Evolutionary conservation across 208 protist genomes (phyloP).

Genomic region (Angomonas deanei): DNA sequence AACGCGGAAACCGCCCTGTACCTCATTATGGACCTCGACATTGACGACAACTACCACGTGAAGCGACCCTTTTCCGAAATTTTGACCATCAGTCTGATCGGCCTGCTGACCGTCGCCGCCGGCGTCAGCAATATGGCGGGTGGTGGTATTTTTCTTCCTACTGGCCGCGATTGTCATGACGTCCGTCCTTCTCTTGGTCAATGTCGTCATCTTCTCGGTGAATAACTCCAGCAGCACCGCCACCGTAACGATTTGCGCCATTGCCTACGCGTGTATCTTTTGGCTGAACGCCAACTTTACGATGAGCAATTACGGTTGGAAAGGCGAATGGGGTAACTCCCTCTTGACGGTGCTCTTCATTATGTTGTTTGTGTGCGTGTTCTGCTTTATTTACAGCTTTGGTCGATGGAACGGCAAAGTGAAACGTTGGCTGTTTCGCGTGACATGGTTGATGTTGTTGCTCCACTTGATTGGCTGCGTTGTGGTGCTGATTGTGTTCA

Average conservation of each 20-base stretch:
- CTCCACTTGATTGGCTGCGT: slow-evolving; percentile 40
- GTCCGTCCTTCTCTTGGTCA: slow-evolving; percentile 17
- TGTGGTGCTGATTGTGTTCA: slow-evolving; percentile 28
- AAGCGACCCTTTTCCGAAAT: slow-evolving; percentile 25
- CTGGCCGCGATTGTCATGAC: slow-evolving; percentile 21
- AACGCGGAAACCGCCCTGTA: slow-evolving; percentile 35
- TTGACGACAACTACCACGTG: slow-evolving; percentile 32
- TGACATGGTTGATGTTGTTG: slow-evolving; percentile 34
- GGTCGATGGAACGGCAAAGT: slow-evolving; percentile 26
- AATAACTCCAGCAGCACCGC: slow-evolving; percentile 28
- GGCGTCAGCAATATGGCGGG: slow-evolving; percentile 39
- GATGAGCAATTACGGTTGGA: slow-evolving; percentile 30
- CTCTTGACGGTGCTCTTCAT: slow-evolving; percentile 32
- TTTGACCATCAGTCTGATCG: slow-evolving; percentile 26
- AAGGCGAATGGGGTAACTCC: slow-evolving; percentile 29
- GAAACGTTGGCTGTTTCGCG: slow-evolving; percentile 41
- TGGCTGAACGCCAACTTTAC: slow-evolving; percentile 59
- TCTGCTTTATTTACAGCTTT: slow-evolving; percentile 37
- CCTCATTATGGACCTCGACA: slow-evolving; percentile 41
- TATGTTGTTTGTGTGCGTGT: slow-evolving; percentile 30
- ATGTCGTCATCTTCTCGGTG: slow-evolving; percentile 22
- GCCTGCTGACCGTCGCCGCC: slow-evolving; percentile 28
- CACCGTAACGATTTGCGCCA: slow-evolving; percentile 31
- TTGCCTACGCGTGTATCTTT: slow-evolving; percentile 34
- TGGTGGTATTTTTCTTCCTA: slow-evolving; percentile 39